Evolutionary conservation across 2,329 filamentous ascomycete species (phyloP).

Genomic region (Aspergillus terreus): DNA sequence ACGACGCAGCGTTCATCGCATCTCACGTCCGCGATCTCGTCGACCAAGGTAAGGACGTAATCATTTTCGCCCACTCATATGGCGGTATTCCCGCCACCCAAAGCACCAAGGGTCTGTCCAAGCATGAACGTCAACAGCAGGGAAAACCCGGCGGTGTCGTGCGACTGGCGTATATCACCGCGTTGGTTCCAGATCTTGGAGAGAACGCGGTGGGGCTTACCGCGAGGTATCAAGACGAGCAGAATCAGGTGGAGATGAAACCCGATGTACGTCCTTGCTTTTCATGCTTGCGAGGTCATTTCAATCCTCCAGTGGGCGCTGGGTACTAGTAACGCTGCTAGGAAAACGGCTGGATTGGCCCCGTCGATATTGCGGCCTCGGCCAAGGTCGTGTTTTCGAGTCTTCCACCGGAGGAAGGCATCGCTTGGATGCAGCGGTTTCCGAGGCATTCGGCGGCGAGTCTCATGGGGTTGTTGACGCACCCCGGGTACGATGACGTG

Average conservation of each 20-base stretch:
- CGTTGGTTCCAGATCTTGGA: not conserved
- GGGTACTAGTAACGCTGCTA: too few species aligned
- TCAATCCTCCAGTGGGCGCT: too few species aligned
- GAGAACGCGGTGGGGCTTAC: not conserved
- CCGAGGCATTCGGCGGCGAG: not conserved
- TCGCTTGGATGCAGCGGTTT: not conserved
- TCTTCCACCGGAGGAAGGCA: not conserved
- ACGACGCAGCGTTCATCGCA: not conserved
- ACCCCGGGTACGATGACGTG: not conserved
- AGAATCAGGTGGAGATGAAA: not conserved
- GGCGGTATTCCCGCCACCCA: not conserved
- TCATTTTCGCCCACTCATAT: slow-evolving; percentile 1
- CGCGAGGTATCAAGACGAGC: not conserved
- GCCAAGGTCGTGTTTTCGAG: too few species aligned
- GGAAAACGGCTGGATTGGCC: too few species aligned
- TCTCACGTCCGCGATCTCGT: not conserved
- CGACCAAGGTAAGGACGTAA: slow-evolving; percentile 1
- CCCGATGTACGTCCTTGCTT: too few species aligned
- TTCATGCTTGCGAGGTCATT: too few species aligned
- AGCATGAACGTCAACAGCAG: not conserved
- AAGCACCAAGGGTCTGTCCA: not conserved
- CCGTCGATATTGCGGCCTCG: too few species aligned
- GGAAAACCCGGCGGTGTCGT: not conserved
- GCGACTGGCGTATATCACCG: not conserved
- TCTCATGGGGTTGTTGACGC: not conserved